Evolutionary conservation across 2,329 filamentous ascomycete genomes (phyloP).

Genomic region (Hypoxylon sp.): DNA sequence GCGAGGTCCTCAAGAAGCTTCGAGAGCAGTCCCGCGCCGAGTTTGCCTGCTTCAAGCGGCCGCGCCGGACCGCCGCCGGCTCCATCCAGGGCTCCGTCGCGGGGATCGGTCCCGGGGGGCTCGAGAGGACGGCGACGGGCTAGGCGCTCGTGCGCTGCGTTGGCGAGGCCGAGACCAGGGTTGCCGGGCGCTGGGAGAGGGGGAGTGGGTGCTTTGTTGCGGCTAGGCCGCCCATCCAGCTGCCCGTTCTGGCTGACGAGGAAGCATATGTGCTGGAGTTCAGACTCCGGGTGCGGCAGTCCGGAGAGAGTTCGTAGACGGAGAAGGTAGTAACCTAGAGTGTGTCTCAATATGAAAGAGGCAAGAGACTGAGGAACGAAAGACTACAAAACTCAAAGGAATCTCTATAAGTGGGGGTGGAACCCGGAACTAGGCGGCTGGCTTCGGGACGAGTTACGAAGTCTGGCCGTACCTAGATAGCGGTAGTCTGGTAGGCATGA

Average conservation of each 20-base stretch:
- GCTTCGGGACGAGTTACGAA: neutral
- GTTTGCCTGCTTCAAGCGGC: slow-evolving; percentile 82
- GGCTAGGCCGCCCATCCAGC: slow-evolving; percentile 8
- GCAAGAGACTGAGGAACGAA: no score
- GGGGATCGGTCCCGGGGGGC: neutral
- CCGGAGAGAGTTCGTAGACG: slow-evolving; percentile 11
- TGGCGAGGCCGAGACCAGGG: neutral
- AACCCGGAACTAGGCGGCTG: neutral
- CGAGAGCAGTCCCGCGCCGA: slow-evolving; percentile 85
- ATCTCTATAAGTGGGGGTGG: neutral
- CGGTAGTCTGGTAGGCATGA: neutral
- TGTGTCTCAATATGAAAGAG: no score
- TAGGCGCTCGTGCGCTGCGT: slow-evolving; percentile 43
- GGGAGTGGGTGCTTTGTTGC: slow-evolving; percentile 5
- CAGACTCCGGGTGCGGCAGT: slow-evolving; percentile 17
- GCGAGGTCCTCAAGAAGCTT: slow-evolving; percentile 84
- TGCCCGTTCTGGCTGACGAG: slow-evolving; percentile 4
- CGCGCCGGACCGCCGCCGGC: slow-evolving; percentile 40
- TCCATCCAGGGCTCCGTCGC: slow-evolving; percentile 13
- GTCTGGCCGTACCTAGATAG: neutral
- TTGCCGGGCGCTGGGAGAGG: neutral
- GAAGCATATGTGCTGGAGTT: slow-evolving; percentile 29
- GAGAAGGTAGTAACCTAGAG: neutral
- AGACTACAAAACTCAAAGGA: neutral
- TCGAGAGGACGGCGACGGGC: slow-evolving; percentile 50